phyloP scores from a whole-genome alignment of 352 stramenopile species.

The Blastocystis sp. region DNA sequence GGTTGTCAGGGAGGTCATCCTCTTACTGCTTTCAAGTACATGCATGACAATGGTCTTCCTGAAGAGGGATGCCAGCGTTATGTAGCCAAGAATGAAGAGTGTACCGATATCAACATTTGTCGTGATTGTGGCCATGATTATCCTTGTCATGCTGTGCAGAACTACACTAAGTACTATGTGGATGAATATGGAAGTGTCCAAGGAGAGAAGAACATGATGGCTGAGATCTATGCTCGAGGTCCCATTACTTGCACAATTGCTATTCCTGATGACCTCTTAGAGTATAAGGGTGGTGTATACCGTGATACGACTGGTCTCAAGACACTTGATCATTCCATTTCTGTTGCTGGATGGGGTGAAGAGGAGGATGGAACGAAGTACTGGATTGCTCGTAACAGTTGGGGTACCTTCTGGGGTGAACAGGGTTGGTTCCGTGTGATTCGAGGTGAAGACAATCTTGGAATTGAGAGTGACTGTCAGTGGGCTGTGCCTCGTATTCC shows the following conservation, averaged over 20 bases:
- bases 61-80: constrained; percentile 89
- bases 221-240: constrained; percentile 87
- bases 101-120: constrained; percentile 79
- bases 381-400: constrained; percentile 89
- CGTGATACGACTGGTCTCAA: constrained; percentile 76
- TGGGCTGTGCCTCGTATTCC: constrained; percentile 74
- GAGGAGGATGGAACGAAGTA: constrained; percentile 74
- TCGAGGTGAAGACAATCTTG: constrained; percentile 81
- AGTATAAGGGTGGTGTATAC: constrained; percentile 86
- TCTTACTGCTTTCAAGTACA: constrained; percentile 82
- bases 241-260: constrained; percentile 80
- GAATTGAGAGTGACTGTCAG: constrained; percentile 82
- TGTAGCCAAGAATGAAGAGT: constrained; percentile 78
- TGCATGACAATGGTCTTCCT: constrained; percentile 81
- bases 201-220: constrained; percentile 84
- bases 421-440: constrained; percentile 87
- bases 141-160: constrained; percentile 76
- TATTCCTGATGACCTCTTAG: constrained; percentile 67
- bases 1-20: constrained; percentile 85
- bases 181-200: constrained; percentile 84
- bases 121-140: constrained; percentile 74
- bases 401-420: constrained; percentile 86
- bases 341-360: constrained; percentile 86
- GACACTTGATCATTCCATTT: constrained; percentile 82
- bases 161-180: constrained; percentile 87